phyloP scores from a whole-genome alignment of 768 basidiomycete genomes.

The Neoboletus magnificus region DNA sequence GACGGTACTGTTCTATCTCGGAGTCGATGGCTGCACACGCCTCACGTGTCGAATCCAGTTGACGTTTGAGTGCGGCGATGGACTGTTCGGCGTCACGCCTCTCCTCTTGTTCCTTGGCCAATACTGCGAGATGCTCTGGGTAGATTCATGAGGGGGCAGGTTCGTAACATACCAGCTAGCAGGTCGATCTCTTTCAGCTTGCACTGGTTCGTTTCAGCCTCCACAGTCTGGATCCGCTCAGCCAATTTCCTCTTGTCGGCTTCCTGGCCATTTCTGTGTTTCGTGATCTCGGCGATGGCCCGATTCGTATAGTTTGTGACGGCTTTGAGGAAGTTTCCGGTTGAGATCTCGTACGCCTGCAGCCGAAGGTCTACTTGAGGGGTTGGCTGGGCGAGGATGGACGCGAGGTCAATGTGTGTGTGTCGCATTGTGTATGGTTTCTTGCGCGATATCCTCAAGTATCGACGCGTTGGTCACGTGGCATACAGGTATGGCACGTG shows the following conservation, averaged over 20 bases:
- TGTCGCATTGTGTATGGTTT: slow-evolving; percentile 23
- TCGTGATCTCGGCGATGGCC: slow-evolving; percentile 66
- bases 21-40: slow-evolving; percentile 54
- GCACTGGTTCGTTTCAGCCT: slow-evolving; percentile 70
- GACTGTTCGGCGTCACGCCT: slow-evolving; percentile 64
- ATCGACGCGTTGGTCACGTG: slow-evolving; percentile 26
- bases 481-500: slow-evolving; percentile 1
- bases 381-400: slow-evolving; percentile 50
- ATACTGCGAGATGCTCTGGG: slow-evolving; percentile 35
- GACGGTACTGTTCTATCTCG: slow-evolving; percentile 73
- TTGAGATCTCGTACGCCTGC: slow-evolving; percentile 59
- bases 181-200: slow-evolving; percentile 79
- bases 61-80: slow-evolving; percentile 58
- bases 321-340: slow-evolving; percentile 68
- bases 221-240: slow-evolving; percentile 61
- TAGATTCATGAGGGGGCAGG: not conserved
- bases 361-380: slow-evolving; percentile 66
- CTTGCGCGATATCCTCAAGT: not conserved
- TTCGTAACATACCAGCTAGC: slow-evolving; percentile 55
- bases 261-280: slow-evolving; percentile 58
- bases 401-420: slow-evolving; percentile 58
- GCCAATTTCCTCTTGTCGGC: slow-evolving; percentile 57
- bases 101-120: slow-evolving; percentile 71
- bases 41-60: slow-evolving; percentile 62
- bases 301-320: slow-evolving; percentile 70